Percentiles rank a stretch among this genome's conserved stretches.
Conservation (phyloP, 495 filamentous ascomycete genomes). For the Wilcoxina mikolae region DNA sequence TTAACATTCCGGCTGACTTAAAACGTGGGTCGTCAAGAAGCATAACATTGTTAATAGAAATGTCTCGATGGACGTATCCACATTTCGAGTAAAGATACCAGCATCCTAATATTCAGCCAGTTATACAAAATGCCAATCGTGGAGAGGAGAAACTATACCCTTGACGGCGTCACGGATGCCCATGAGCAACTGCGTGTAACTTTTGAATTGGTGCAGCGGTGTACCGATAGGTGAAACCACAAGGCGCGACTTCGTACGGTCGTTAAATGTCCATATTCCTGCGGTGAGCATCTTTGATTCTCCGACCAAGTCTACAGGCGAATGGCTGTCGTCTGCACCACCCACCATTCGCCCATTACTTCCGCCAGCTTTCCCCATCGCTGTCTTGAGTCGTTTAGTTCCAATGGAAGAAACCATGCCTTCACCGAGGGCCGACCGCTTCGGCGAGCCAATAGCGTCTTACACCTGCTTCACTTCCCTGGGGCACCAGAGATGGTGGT, state of each 20-base stretch:
- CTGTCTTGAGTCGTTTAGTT: background rate
- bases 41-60: background rate
- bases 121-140: too few species aligned
- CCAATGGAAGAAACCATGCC: background rate
- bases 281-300: background rate
- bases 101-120: too few species aligned
- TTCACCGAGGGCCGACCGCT: background rate
- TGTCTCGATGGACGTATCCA: background rate
- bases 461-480: background rate
- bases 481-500: background rate
- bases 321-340: background rate
- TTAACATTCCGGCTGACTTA: background rate
- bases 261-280: background rate
- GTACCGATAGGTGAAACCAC: background rate
- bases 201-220: background rate
- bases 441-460: too few species aligned
- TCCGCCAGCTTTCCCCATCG: background rate
- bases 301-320: background rate
- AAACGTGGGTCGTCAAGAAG: background rate
- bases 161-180: background rate
- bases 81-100: background rate
- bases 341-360: background rate
- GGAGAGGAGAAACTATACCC: too few species aligned
- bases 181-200: background rate
- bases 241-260: background rate